A percentile compares a stretch with the other conserved stretches of the same genome.
phyloP scores from a whole-genome alignment of 1,284 basidiomycete genomes.

The Tetrapyrgos nigripes region DNA sequence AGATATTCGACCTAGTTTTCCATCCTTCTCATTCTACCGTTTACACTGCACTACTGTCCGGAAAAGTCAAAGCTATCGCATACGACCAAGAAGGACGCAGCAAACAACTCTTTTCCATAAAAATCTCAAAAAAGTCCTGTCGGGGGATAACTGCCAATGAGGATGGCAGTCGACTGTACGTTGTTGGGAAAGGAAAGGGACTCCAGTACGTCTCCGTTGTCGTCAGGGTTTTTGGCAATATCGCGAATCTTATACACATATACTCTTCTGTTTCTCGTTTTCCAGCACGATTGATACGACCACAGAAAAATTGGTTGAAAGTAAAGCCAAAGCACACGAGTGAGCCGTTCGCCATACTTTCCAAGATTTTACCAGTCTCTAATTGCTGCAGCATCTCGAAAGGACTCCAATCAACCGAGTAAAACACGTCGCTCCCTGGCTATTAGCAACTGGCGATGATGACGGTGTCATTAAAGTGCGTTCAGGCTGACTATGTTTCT shows the following conservation, averaged over 20 bases:
- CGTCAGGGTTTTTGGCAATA: too few relatives aligned
- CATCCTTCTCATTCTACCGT: slow-evolving; percentile 77
- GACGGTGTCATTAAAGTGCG: slow-evolving; percentile 91
- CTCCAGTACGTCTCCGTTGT: slow-evolving; percentile 71
- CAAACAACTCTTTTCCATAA: slow-evolving; percentile 58
- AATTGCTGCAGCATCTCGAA: slow-evolving; percentile 40
- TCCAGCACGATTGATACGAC: slow-evolving; percentile 71
- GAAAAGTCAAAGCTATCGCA: slow-evolving; percentile 80
- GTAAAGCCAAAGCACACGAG: slow-evolving; percentile 79
- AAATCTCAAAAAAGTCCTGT: slow-evolving; percentile 79
- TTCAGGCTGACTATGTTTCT: slow-evolving; percentile 10
- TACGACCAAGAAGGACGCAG: slow-evolving; percentile 74
- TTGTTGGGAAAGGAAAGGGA: slow-evolving; percentile 85
- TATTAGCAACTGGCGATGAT: slow-evolving; percentile 90
- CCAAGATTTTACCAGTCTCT: slow-evolving; percentile 28
- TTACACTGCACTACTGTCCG: slow-evolving; percentile 83
- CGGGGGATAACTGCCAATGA: slow-evolving; percentile 70
- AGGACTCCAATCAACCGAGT: slow-evolving; percentile 89
- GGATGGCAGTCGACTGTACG: slow-evolving; percentile 73
- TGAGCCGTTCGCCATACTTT: slow-evolving; percentile 47
- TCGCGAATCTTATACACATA: too few relatives aligned
- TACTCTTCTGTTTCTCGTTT: slow-evolving; percentile 3
- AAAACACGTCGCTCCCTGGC: slow-evolving; percentile 68
- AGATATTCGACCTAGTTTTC: slow-evolving; percentile 91
- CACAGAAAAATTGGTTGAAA: slow-evolving; percentile 69